Evolutionary conservation across 371 early-diverging fungal genomes (phyloP).

Genomic region (Actinomortierella ambigua): DNA sequence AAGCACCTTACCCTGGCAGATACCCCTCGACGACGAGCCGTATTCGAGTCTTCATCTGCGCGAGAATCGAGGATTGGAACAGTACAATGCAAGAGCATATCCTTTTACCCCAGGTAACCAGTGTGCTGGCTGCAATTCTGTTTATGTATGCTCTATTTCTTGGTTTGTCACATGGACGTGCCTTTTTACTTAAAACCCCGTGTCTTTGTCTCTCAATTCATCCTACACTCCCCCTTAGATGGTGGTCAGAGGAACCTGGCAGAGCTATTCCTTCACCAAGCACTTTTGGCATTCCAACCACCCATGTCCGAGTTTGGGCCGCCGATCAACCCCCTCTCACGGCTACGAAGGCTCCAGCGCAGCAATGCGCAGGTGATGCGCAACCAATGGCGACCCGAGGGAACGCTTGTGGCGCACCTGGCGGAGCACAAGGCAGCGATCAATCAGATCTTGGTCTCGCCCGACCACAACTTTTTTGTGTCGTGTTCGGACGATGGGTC

Average conservation of each 20-base stretch:
- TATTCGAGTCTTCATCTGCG: slow-evolving; percentile 11
- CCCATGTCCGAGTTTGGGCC: slow-evolving; percentile 43
- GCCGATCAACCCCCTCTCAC: slow-evolving; percentile 15
- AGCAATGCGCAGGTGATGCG: slow-evolving; percentile 28
- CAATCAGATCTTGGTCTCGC: slow-evolving; percentile 74
- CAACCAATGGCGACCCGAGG: slow-evolving; percentile 47
- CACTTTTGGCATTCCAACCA: slow-evolving; percentile 37
- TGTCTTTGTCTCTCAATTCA: background rate
- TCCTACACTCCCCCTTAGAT: slow-evolving; percentile 26
- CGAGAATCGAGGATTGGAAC: background rate
- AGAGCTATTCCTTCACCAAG: slow-evolving; percentile 29
- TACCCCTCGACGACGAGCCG: slow-evolving; percentile 22
- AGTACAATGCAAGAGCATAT: too few relatives aligned
- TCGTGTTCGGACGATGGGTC: slow-evolving; percentile 87
- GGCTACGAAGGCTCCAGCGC: slow-evolving; percentile 28
- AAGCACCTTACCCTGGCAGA: slow-evolving; percentile 24
- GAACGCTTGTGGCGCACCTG: slow-evolving; percentile 79
- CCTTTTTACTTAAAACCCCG: slow-evolving; percentile 11
- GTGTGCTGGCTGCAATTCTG: too few relatives aligned
- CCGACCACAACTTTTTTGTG: slow-evolving; percentile 84
- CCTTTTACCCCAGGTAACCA: too few relatives aligned
- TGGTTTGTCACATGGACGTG: too few relatives aligned
- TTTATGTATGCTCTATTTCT: too few relatives aligned
- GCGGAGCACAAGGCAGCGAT: slow-evolving; percentile 85
- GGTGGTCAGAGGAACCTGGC: slow-evolving; percentile 36